Evolutionary conservation across 768 basidiomycete species (phyloP).

Genomic region (Boletus vinaceobasis): DNA sequence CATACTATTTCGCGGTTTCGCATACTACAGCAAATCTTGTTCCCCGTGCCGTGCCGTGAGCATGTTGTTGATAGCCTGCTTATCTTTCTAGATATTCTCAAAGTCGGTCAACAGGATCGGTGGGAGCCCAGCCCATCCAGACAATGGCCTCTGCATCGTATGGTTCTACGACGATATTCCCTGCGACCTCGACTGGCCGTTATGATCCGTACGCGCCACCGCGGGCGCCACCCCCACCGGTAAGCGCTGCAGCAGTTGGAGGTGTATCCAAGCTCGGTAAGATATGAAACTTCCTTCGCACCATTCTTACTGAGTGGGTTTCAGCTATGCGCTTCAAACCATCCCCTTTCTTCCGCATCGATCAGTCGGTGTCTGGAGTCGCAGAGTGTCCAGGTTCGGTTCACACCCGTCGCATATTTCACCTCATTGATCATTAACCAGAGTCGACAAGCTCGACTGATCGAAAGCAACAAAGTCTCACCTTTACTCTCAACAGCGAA

Average conservation of each 20-base stretch:
- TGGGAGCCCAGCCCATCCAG: slow-evolving; percentile 24
- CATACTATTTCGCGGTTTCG: slow-evolving; percentile 4
- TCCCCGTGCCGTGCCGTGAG: background rate
- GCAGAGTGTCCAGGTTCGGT: slow-evolving; percentile 75
- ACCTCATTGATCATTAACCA: slow-evolving; percentile 25
- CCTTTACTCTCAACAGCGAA: slow-evolving; percentile 65
- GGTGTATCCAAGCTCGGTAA: slow-evolving; percentile 28
- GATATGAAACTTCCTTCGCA: slow-evolving; percentile 13
- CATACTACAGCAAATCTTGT: slow-evolving; percentile 4
- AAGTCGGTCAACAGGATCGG: slow-evolving; percentile 23
- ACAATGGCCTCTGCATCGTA: slow-evolving; percentile 20
- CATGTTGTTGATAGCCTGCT: slow-evolving; percentile 16
- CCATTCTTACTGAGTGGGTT: slow-evolving; percentile 12
- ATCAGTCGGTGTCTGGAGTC: slow-evolving; percentile 61
- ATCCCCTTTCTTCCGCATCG: slow-evolving; percentile 73
- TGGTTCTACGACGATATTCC: slow-evolving; percentile 21
- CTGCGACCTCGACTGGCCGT: slow-evolving; percentile 36
- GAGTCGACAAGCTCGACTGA: slow-evolving; percentile 80
- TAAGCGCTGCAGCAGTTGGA: slow-evolving; percentile 35
- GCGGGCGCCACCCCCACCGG: slow-evolving; percentile 39
- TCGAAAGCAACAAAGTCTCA: slow-evolving; percentile 58
- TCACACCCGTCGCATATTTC: background rate
- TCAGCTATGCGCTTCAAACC: slow-evolving; percentile 72
- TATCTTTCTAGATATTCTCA: slow-evolving; percentile 26
- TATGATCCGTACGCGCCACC: slow-evolving; percentile 70